Evolutionary conservation across 2,329 filamentous ascomycete genomes (phyloP).

Genomic region (Fusarium sp.): DNA sequence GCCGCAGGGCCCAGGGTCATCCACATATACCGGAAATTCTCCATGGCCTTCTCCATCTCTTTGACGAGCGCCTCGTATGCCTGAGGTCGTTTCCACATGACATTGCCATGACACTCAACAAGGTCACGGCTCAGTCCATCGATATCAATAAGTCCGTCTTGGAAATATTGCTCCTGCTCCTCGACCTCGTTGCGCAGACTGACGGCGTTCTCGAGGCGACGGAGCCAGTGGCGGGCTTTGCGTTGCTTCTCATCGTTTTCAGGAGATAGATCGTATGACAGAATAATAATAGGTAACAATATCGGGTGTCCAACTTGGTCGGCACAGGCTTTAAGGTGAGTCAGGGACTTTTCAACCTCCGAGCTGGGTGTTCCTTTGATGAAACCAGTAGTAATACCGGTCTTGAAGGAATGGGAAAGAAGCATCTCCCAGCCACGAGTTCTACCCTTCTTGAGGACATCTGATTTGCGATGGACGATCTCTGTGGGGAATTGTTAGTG

Average conservation of each 20-base stretch:
- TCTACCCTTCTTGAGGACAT: conserved; percentile 74
- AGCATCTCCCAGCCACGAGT: conserved; percentile 77
- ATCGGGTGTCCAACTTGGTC: conserved; percentile 70
- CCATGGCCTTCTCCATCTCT: conserved; percentile 65
- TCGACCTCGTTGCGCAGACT: conserved; percentile 73
- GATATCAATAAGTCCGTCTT: conserved; percentile 67
- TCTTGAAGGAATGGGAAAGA: conserved; percentile 70
- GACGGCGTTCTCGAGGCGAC: conserved; percentile 72
- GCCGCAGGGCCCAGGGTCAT: conserved; percentile 31
- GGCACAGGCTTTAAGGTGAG: conserved; percentile 65
- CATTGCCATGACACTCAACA: conserved; percentile 74
- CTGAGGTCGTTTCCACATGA: conserved; percentile 74
- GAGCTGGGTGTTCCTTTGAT: conserved; percentile 73
- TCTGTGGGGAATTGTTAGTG: conserved; percentile 55
- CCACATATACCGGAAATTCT: conserved; percentile 56
- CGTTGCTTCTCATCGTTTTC: conserved; percentile 74
- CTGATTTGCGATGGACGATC: conserved; percentile 76
- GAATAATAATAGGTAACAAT: conserved; percentile 71
- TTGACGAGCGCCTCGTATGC: conserved; percentile 69
- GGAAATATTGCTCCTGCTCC: conserved; percentile 68
- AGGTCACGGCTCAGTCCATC: conserved; percentile 73
- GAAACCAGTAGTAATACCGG: conserved; percentile 71
- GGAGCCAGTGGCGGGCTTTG: conserved; percentile 73
- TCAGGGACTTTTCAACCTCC: conserved; percentile 65
- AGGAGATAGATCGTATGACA: conserved; percentile 70